Conservation (phyloP, 73 alveolate genomes). For the Symbiodinium natans region DNA sequence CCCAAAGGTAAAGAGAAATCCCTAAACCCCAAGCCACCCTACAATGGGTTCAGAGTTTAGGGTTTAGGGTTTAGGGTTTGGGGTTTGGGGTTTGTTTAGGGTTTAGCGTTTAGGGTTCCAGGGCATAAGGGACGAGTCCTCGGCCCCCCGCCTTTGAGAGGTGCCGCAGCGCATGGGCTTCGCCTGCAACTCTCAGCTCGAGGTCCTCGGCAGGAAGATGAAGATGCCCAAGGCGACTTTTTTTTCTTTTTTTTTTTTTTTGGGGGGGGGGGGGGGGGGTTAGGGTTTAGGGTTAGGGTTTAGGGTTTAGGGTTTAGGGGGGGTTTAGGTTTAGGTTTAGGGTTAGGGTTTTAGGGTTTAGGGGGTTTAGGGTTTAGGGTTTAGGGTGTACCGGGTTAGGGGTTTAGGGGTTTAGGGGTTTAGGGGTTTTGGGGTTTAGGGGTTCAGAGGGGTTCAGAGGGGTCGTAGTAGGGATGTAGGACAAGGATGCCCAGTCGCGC, state of each 20-base stretch:
- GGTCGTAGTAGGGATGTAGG: background rate
- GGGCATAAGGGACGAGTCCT: background rate
- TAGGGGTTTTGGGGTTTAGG: background rate
- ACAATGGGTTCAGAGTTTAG: background rate
- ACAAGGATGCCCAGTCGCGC: too few species aligned
- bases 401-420: background rate
- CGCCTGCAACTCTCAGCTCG: slow-evolving; percentile 75
- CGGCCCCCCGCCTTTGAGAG: background rate
- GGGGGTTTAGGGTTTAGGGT: background rate
- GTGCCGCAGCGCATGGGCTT: slow-evolving; percentile 79
- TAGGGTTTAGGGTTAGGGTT: too few species aligned
- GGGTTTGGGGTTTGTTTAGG: too few species aligned
- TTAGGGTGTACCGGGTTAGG: background rate
- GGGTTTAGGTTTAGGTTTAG: too few species aligned
- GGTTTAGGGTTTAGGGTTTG: too few species aligned
- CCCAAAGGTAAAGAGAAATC: too few species aligned
- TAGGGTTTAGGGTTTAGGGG: background rate
- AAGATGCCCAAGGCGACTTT: slow-evolving; percentile 13
- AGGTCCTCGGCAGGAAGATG: slow-evolving; percentile 72
- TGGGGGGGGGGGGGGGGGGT: too few species aligned
- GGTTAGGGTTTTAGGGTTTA: background rate
- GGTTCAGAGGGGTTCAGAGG: background rate
- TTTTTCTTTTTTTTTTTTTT: too few species aligned
- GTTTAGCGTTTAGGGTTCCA: background rate
- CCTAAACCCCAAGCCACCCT: background rate